Percentiles rank a stretch among this genome's conserved stretches.
phyloP scores from a whole-genome alignment of 1,139 yeast genomes.

The Suhomyces bribrorum region DNA sequence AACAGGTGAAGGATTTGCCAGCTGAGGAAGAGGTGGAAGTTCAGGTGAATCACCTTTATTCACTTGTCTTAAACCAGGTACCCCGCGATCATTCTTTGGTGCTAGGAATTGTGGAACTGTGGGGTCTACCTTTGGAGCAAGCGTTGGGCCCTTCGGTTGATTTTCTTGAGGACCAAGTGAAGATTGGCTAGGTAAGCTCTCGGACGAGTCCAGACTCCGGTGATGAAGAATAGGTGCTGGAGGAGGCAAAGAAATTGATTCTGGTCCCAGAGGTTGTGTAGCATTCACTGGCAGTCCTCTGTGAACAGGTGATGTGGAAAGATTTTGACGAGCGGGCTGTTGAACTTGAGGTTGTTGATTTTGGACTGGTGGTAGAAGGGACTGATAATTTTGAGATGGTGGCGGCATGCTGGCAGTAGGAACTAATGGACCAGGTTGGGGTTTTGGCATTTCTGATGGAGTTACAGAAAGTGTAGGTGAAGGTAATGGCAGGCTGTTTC shows the following conservation, averaged over 20 bases:
- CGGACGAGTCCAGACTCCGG: conserved; percentile 10
- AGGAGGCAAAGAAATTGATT: conserved; percentile 3
- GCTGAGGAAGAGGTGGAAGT: conserved; percentile 5
- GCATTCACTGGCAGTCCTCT: neutral
- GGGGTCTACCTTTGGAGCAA: conserved; percentile 1
- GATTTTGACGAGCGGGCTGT: conserved; percentile 6
- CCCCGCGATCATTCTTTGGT: neutral
- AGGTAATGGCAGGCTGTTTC: conserved; percentile 6
- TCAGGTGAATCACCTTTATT: conserved; percentile 1
- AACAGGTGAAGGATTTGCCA: conserved; percentile 2
- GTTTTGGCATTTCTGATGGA: conserved; percentile 2
- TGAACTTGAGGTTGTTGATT: conserved; percentile 2
- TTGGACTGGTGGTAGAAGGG: conserved; percentile 1
- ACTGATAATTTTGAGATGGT: conserved; percentile 2
- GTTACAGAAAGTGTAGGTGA: conserved; percentile 7
- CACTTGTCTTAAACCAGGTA: neutral
- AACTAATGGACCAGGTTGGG: conserved; percentile 6
- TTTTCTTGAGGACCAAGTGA: neutral
- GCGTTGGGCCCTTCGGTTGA: neutral
- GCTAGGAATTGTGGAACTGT: conserved; percentile 3
- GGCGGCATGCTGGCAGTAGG: conserved; percentile 6
- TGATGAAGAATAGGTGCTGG: conserved; percentile 7
- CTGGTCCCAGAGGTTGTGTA: conserved; percentile 1
- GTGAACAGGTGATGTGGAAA: neutral
- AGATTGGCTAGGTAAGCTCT: conserved; percentile 1